phyloP scores from a whole-genome alignment of 2,329 filamentous ascomycete genomes.

The Alternaria longipes region DNA sequence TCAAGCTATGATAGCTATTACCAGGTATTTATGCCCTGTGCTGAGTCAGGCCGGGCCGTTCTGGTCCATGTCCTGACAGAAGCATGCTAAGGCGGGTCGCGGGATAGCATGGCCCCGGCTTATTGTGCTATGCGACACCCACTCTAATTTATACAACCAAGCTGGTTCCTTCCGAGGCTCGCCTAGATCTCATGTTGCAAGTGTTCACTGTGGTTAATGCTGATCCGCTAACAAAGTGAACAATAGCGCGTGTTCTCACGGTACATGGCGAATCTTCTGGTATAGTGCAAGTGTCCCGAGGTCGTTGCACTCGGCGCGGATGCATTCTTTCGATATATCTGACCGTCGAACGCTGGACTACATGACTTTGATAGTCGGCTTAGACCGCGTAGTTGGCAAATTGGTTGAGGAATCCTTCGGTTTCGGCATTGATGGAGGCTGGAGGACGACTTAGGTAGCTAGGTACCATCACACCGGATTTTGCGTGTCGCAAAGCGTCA shows the following conservation, averaged over 20 bases:
- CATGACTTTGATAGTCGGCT: background rate
- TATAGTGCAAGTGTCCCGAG: no score
- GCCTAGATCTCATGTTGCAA: background rate
- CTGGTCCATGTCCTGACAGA: no score
- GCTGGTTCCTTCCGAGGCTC: background rate
- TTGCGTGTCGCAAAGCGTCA: background rate
- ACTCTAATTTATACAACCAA: background rate
- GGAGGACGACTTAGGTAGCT: background rate
- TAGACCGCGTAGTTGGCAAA: background rate
- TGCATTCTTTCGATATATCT: background rate
- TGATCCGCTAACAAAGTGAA: background rate
- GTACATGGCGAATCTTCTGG: background rate
- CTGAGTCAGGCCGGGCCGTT: no score
- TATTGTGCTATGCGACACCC: background rate
- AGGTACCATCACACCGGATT: background rate
- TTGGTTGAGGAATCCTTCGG: background rate
- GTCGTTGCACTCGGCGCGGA: background rate
- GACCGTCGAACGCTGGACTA: background rate
- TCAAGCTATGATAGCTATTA: no score
- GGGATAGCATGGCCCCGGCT: no score
- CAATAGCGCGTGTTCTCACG: background rate
- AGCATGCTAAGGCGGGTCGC: no score
- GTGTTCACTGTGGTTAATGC: accelerated
- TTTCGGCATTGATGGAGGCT: background rate
- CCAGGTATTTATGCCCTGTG: no score